Percentiles rank a stretch among this genome's conserved stretches.
Evolutionary conservation across 2,329 filamentous ascomycete species (phyloP).

Genomic region (Xylaria sp.): DNA sequence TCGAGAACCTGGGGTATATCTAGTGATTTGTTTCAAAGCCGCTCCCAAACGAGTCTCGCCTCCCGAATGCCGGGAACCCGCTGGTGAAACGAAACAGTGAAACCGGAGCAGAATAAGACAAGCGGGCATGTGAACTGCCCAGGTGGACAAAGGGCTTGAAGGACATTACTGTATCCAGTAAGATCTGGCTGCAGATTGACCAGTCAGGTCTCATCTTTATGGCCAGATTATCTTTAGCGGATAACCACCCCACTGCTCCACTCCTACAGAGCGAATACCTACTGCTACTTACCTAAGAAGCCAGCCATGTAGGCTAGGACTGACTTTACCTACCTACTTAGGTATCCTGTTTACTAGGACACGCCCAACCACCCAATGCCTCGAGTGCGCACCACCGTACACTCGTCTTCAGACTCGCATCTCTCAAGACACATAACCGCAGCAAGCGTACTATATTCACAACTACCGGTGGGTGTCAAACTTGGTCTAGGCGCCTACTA

Average conservation of each 20-base stretch:
- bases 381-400: not conserved
- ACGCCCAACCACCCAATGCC: not conserved
- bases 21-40: slow-evolving; percentile 31
- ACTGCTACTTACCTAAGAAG: too few species aligned
- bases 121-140: not conserved
- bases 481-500: not conserved
- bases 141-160: not conserved
- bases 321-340: not conserved
- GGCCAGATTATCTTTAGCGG: slow-evolving; percentile 18
- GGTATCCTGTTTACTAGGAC: not conserved
- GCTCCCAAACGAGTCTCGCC: slow-evolving; percentile 30
- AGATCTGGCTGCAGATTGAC: slow-evolving; percentile 7
- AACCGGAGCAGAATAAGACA: slow-evolving; percentile 15
- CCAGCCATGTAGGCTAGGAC: not conserved
- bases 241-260: slow-evolving; percentile 13
- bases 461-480: not conserved
- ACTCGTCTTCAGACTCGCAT: not conserved
- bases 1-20: slow-evolving; percentile 14
- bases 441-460: not conserved
- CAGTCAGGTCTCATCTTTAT: not conserved
- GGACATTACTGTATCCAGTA: slow-evolving; percentile 20
- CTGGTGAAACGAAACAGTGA: slow-evolving; percentile 26
- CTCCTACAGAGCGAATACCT: not conserved
- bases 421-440: not conserved
- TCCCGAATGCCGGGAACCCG: slow-evolving; percentile 33